phyloP scores from a whole-genome alignment of 768 basidiomycete genomes.

The Pisolithus albus region DNA sequence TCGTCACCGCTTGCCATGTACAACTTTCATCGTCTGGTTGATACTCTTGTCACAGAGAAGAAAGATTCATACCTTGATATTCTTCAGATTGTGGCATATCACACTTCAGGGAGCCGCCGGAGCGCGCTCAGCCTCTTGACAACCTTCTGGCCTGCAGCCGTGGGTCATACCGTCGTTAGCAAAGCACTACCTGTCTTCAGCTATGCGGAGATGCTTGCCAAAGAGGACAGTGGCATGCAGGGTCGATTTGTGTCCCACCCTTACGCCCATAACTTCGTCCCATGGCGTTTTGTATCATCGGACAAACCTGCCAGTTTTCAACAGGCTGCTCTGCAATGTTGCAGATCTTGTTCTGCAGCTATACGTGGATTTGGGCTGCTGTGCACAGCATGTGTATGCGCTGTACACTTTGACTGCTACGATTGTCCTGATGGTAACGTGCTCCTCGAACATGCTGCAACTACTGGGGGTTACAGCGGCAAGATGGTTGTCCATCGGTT shows the following conservation, averaged over 20 bases:
- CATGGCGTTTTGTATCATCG: constrained; percentile 51
- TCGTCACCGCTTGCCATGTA: constrained; percentile 34
- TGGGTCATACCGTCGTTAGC: constrained; percentile 62
- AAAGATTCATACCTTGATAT: constrained; percentile 65
- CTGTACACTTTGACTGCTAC: constrained; percentile 76
- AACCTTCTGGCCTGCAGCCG: constrained; percentile 59
- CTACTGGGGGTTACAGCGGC: constrained; percentile 40
- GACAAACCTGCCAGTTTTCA: constrained; percentile 21
- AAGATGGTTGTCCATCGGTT: constrained; percentile 59
- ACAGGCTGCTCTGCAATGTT: constrained; percentile 37
- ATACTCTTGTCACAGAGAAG: constrained; percentile 49
- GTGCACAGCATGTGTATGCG: constrained; percentile 64
- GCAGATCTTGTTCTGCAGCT: constrained; percentile 46
- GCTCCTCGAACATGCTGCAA: constrained; percentile 45
- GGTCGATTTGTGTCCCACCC: constrained; percentile 21
- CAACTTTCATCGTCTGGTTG: constrained; percentile 49
- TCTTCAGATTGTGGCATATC: constrained; percentile 65
- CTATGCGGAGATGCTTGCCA: constrained; percentile 22
- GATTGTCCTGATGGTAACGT: constrained; percentile 60
- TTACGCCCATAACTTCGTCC: constrained; percentile 57
- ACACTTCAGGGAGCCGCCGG: constrained; percentile 46
- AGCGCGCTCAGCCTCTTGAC: constrained; percentile 50
- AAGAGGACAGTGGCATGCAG: constrained; percentile 1
- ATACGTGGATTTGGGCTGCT: constrained; percentile 66
- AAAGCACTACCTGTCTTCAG: constrained; percentile 40